Evolutionary conservation across 78 protist genomes (phyloP), one percentile per base, ranked within the genome.

Genomic region (Dictyostelium firmibasis): DNA sequence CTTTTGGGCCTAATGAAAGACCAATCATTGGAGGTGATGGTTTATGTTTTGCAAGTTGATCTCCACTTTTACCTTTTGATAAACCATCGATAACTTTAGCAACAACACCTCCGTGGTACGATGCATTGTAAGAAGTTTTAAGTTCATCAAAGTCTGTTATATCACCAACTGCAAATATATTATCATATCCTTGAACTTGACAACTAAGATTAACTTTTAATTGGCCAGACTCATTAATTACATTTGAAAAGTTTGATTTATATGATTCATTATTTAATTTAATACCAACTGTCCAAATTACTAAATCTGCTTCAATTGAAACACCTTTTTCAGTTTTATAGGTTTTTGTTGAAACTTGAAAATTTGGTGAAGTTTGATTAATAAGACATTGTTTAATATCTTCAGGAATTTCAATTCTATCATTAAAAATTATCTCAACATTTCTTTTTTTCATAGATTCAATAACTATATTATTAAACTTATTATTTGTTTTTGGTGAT

Each of bases 141-240:
- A 81, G 27, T 35, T 93, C 96, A n/a, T 23, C 10, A 1, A 85
- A 27, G 38, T 67, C 47, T 20, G 96, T 89, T 33, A 96, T 91
- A 81, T 96, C 97, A 35, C 97, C 97, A 78, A 96, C 38, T 38
- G 97, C 97, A 85, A 92, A 96, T 83, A 96, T 83, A 91, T 96
- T 88, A 7, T 57, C 10, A 23, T 81, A 60, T 41, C 93, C 92
- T 38, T 83, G 79, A 18, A 96, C 87, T 78, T 82, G 91, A 35
- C 78, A 23, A 9, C 70, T 44, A 18, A 31, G 70, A 57, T 96
- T 81, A 9, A 96, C 97, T 33, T 82, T 84, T 31, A 92, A 36
- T 41, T 50, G 72, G 14, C 97, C 97, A 4, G 14, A 3, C 53
- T 60, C 76, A 43, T 83, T 67, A 0, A 96, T 25, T 25, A 31